Base-by-base conservation (phyloP, 164 flowering plant genomes). In the Brasenia schreberi region DNA sequence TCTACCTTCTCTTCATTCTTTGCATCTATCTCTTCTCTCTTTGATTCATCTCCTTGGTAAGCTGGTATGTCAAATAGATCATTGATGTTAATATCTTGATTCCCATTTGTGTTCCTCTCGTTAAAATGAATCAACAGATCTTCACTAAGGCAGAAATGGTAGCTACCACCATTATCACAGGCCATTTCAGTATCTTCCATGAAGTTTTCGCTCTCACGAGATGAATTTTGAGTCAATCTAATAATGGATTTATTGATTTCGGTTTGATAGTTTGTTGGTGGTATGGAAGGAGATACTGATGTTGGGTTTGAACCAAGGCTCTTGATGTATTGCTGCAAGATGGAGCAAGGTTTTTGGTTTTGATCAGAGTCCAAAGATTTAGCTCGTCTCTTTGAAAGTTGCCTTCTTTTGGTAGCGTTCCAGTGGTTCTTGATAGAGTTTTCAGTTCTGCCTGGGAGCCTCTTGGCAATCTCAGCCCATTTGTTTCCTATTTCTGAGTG, bases 381-480 rank as follows among this genome's bases (percentile, higher is more conserved):
- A 62, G 90, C 67, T 65, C 77, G 80, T 5, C 33, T 61, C 63
- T 23, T 61, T 5, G 90, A 80, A 59, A 76, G 79, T 60, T 84
- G 90, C 75, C 86, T 83, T 68, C 95, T 78, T 66, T 87, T 90
- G 17, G 98, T 87, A 5, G 96, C 96, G 59, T 90, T 88, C 95
- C 98, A 90, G 39, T 90, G 96, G 77, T 92, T 92, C 64, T 90
- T 92, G 12, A 88, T 90, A 3, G 92, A 81, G 73, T 92, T 92
- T 65, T 92, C 98, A 0, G 96, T 85, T 68, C 98, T 83, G 52
- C 95, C 96, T 0, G 89, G 85, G 12, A 92, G 62, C 53, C 81
- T 80, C 71, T 87, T 92, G 5, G 92, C 89, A 33, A 92, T 92
- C 64, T 89, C 96, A 12, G 96, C 91, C 98, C 98, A 92, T 69